Evolutionary conservation across 768 basidiomycete species (phyloP).

Genomic region (Tricholoma furcatifolium): DNA sequence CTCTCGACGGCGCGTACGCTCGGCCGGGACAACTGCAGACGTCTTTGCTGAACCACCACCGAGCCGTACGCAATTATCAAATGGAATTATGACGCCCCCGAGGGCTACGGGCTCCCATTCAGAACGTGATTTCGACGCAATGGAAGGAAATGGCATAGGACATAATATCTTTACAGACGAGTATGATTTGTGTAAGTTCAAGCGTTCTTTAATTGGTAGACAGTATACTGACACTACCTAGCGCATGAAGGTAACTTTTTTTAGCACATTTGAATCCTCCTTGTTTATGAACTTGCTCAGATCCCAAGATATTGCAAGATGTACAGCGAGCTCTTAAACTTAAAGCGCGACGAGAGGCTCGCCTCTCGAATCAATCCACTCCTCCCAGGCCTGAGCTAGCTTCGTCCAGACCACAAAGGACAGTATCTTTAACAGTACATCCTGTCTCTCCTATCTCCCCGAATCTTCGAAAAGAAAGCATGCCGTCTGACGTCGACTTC

Average conservation of each 20-base stretch:
- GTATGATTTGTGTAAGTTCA: conserved; percentile 69
- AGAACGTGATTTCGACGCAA: conserved; percentile 3
- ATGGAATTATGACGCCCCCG: conserved; percentile 11
- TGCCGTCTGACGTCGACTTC: conserved; percentile 61
- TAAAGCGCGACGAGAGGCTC: conserved; percentile 74
- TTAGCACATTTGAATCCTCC: background rate
- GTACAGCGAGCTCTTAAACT: conserved; percentile 73
- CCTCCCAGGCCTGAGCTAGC: conserved; percentile 14
- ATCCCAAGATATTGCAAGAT: conserved; percentile 79
- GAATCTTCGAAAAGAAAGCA: conserved; percentile 25
- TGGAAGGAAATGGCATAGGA: conserved; percentile 8
- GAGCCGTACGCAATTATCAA: conserved; percentile 4
- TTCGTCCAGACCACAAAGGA: conserved; percentile 19
- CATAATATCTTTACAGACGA: conserved; percentile 61
- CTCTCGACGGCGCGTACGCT: conserved; percentile 16
- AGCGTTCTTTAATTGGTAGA: background rate
- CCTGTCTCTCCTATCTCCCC: conserved; percentile 26
- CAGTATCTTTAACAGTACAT: conserved; percentile 30
- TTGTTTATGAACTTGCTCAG: conserved; percentile 32
- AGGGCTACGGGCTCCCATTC: conserved; percentile 7
- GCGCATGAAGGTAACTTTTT: conserved; percentile 69
- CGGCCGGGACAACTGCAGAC: conserved; percentile 13
- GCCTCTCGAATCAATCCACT: conserved; percentile 34
- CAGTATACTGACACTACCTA: conserved; percentile 24
- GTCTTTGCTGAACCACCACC: conserved; percentile 3